Base-by-base conservation (phyloP, 169 alveolate genomes). In the Cryptosporidium meleagridis region DNA sequence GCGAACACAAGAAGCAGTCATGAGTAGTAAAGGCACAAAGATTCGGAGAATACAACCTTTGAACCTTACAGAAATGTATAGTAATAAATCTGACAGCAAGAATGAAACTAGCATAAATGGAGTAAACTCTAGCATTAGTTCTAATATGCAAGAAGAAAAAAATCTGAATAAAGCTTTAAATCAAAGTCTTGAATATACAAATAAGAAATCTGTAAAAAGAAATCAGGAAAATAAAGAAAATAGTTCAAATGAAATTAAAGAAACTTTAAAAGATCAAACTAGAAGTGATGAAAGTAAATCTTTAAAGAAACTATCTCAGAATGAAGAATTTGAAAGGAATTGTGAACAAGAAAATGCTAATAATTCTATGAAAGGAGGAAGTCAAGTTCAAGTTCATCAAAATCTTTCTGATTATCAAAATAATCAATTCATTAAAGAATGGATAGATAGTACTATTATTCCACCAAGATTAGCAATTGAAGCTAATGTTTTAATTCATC, bases 31-130 rank as follows among this genome's bases (percentile, higher is more conserved):
- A 44, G 89, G 89, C 8, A 62, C 73, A 31, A 80, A 80, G 41
- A 80, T 80, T 4, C 37, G 89, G 21, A 61, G 75, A 65, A 80
- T 80, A 62, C 73, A 80, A n/a, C 89, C 89, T 5, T 21, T 80
- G 31, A 80, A 80, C 51, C 70, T 80, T 58, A 61, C 89, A 16
- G 68, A 61, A 16, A 62, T 80, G 37, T 31, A 33, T 14, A 39
- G n/a, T 23, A 37, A 48, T 0, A n/a, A 65, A n/a, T 31, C 72
- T 31, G 51, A 55, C 8, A 37, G 35, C 2, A 21, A 73, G 3
- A 73, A 73, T 70, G 68, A 41, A 33, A n/a, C 7, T 26, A 52
- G 26, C 12, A 12, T 6, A 4, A 9, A n/a, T 21, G n/a, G 5
- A 23, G 48, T 67, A 29, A 14, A 10, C 14, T 18, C 41, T 2